Conservation (phyloP, 1,284 basidiomycete species). For the Marasmius tenuissimus region DNA sequence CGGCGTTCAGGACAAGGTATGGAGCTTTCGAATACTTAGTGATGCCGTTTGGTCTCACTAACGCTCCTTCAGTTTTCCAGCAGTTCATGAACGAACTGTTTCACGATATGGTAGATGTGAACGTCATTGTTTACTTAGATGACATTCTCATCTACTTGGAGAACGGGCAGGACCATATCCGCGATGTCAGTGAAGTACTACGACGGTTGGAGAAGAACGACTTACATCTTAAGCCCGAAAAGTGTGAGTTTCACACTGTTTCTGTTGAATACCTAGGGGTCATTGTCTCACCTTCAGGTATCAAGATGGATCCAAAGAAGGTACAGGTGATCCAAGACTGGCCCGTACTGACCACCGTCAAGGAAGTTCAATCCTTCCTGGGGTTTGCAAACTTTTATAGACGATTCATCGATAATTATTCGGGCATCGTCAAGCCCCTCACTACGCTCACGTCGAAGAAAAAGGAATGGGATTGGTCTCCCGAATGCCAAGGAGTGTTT, state of each 20-base stretch:
- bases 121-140: slow-evolving; percentile 33
- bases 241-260: slow-evolving; percentile 34
- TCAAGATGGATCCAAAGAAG: slow-evolving; percentile 4
- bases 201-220: slow-evolving; percentile 25
- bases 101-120: slow-evolving; percentile 29
- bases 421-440: too few species aligned
- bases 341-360: slow-evolving; percentile 2
- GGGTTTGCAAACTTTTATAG: slow-evolving; percentile 10
- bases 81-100: too few species aligned
- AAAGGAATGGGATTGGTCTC: not conserved
- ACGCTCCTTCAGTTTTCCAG: slow-evolving; percentile 22
- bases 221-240: slow-evolving; percentile 35
- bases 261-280: slow-evolving; percentile 1
- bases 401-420: slow-evolving; percentile 29
- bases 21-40: not conserved
- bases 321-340: slow-evolving; percentile 5
- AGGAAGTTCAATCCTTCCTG: slow-evolving; percentile 10
- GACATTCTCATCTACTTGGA: slow-evolving; percentile 27
- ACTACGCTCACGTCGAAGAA: slow-evolving; percentile 8
- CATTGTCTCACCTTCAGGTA: not conserved
- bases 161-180: slow-evolving; percentile 14
- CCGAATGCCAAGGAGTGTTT: slow-evolving; percentile 7
- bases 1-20: not conserved
- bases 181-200: slow-evolving; percentile 30
- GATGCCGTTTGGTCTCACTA: not conserved